Evolutionary conservation across 2,329 filamentous ascomycete genomes (phyloP).

Genomic region (Ambrosiella cleistominuta): DNA sequence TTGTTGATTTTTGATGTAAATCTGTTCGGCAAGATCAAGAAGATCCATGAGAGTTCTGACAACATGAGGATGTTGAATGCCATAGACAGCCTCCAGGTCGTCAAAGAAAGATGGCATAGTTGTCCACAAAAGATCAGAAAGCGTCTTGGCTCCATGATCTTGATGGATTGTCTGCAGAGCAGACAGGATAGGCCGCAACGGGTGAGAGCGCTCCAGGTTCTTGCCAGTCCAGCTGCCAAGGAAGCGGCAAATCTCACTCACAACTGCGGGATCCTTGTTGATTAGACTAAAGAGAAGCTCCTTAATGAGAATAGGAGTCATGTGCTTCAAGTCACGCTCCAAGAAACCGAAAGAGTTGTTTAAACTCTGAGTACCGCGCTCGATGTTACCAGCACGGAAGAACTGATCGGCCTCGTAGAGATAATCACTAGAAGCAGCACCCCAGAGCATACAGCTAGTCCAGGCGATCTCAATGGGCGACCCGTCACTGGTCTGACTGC

Average conservation of each 20-base stretch:
- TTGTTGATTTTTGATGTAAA: background rate
- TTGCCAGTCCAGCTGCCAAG: slow-evolving; percentile 27
- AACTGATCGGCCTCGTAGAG: slow-evolving; percentile 27
- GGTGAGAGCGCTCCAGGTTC: slow-evolving; percentile 26
- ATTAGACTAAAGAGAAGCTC: slow-evolving; percentile 28
- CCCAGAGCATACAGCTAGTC: slow-evolving; percentile 27
- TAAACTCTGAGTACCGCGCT: slow-evolving; percentile 24
- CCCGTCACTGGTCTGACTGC: background rate
- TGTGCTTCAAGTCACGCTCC: slow-evolving; percentile 25
- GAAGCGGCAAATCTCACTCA: slow-evolving; percentile 29
- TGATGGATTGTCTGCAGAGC: slow-evolving; percentile 29
- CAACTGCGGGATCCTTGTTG: slow-evolving; percentile 26
- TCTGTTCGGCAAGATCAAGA: slow-evolving; percentile 7
- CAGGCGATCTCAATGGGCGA: slow-evolving; percentile 24
- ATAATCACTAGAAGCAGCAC: slow-evolving; percentile 26
- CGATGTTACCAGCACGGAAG: slow-evolving; percentile 24
- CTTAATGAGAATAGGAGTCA: slow-evolving; percentile 26
- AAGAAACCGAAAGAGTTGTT: slow-evolving; percentile 28
- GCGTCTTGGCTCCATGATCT: slow-evolving; percentile 25
- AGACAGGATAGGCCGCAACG: slow-evolving; percentile 26
- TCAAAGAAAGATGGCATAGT: slow-evolving; percentile 26
- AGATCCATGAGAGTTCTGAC: slow-evolving; percentile 19
- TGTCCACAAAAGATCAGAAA: slow-evolving; percentile 27
- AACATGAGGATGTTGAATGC: slow-evolving; percentile 26
- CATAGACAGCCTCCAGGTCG: slow-evolving; percentile 28